These are phyloP conservation scores for Diaporthe caulivora DNA, from an alignment of 2,329 filamentous ascomycete genomes.

Conservation along the genomic window DNA sequence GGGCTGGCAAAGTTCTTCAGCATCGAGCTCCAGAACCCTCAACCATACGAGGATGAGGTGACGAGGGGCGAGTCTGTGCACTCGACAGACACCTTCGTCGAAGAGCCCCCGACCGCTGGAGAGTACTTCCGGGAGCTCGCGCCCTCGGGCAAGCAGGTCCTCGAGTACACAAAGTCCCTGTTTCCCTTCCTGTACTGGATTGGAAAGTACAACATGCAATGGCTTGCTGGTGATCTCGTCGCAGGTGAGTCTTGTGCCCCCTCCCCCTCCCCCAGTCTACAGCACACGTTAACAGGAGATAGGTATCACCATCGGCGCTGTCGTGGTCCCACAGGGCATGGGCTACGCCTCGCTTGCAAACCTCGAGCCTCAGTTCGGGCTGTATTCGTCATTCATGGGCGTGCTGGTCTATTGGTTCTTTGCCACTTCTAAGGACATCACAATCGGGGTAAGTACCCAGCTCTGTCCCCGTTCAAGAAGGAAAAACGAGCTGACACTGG, in stretches of 20 bases:
- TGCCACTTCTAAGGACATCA: slow-evolving; percentile 98
- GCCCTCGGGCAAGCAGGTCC: slow-evolving; percentile 68
- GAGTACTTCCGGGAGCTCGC: slow-evolving; percentile 78
- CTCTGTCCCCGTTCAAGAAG: slow-evolving; percentile 7
- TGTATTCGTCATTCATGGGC: slow-evolving; percentile 97
- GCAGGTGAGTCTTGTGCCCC: slow-evolving; percentile 70
- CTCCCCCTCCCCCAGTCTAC: slow-evolving; percentile 19
- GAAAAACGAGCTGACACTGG: slow-evolving; percentile 38
- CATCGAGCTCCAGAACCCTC: slow-evolving; percentile 81
- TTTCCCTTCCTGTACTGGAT: slow-evolving; percentile 97
- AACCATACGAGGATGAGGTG: slow-evolving; percentile 71
- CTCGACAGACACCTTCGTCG: slow-evolving; percentile 85
- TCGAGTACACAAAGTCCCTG: slow-evolving; percentile 75
- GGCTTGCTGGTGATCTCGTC: slow-evolving; percentile 89
- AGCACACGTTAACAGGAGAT: slow-evolving; percentile 15
- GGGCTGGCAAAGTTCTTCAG: slow-evolving; percentile 82
- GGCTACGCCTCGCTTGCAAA: slow-evolving; percentile 89
- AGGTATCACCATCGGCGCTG: slow-evolving; percentile 69
- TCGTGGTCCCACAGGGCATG: slow-evolving; percentile 96
- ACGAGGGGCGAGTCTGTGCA: slow-evolving; percentile 84
- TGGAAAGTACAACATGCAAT: slow-evolving; percentile 86
- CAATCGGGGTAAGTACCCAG: slow-evolving; percentile 79
- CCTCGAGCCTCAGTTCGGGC: slow-evolving; percentile 84
- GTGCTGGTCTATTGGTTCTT: slow-evolving; percentile 98
- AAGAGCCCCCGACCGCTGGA: slow-evolving; percentile 79